Percentiles rank a stretch among this genome's conserved stretches.
These are phyloP conservation scores for Ensete glaucum DNA, from an alignment of 176 grass and related monocot species.

Conservation along the genomic window DNA sequence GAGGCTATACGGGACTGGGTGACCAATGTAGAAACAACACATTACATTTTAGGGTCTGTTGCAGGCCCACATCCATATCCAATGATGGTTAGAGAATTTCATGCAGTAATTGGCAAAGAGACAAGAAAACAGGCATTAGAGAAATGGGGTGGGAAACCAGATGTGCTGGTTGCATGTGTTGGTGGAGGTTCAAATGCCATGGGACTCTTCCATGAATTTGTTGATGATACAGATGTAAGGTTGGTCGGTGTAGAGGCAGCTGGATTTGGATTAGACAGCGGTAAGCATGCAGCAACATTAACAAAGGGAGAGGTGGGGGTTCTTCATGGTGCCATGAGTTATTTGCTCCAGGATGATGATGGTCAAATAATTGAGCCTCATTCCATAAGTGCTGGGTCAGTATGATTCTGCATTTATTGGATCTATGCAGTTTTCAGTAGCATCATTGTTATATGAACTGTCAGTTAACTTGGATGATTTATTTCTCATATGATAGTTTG, in stretches of 20 bases:
- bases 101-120: constrained; percentile 82
- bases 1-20: constrained; percentile 97
- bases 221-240: constrained; percentile 75
- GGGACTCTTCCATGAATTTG: constrained; percentile 93
- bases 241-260: constrained; percentile 92
- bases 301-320: constrained; percentile 91
- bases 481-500: constrained; percentile 31
- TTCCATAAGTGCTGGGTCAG: constrained; percentile 95
- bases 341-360: constrained; percentile 91
- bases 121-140: constrained; percentile 82
- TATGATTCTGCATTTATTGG: constrained; percentile 9
- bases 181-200: constrained; percentile 96
- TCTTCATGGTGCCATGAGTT: constrained; percentile 92
- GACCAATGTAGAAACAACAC: constrained; percentile 80
- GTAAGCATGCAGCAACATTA: constrained; percentile 86
- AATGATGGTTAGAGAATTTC: constrained; percentile 98
- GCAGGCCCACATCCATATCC: constrained; percentile 92
- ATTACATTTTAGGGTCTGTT: constrained; percentile 89
- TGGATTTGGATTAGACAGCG: constrained; percentile 73
- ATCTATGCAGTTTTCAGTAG: not conserved
- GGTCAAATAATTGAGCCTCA: constrained; percentile 95
- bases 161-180: constrained; percentile 89
- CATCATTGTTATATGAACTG: not conserved
- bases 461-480: not conserved
- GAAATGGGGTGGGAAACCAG: constrained; percentile 83